Conservation (phyloP, 176 grass and related monocot species). For the Zoysia japonica region DNA sequence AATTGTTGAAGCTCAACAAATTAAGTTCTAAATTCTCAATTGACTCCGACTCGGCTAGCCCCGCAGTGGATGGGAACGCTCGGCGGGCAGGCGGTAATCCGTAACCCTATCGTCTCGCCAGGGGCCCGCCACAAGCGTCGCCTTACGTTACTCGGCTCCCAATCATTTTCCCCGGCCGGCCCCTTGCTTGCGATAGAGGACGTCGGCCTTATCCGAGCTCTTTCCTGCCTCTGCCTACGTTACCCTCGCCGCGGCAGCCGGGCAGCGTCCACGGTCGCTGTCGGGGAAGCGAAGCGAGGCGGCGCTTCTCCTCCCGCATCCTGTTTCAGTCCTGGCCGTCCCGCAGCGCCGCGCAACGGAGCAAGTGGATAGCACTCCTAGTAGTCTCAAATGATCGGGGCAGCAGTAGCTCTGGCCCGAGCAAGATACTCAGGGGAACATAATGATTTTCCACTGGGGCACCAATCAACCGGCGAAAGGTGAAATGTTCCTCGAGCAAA, state of each 20-base stretch:
- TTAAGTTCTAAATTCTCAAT: too few relatives aligned
- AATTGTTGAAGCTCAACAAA: too few relatives aligned
- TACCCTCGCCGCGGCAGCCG: background rate
- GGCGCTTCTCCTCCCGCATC: background rate
- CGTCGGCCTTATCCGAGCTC: background rate
- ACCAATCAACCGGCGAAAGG: background rate
- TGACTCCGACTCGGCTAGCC: background rate
- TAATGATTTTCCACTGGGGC: background rate
- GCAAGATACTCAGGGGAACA: background rate
- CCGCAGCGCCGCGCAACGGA: background rate
- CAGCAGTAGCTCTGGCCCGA: too few relatives aligned
- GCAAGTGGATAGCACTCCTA: background rate
- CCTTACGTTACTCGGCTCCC: background rate
- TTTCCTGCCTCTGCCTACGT: background rate
- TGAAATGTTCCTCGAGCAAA: background rate
- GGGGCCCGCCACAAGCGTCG: background rate
- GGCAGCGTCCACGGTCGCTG: background rate
- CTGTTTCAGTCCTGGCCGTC: background rate
- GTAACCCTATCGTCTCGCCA: background rate
- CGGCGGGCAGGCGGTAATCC: background rate
- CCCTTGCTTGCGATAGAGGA: background rate
- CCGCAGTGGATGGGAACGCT: background rate
- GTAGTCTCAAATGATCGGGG: too few relatives aligned
- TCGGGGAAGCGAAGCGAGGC: background rate
- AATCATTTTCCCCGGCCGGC: background rate